Conservation (phyloP, 169 alveolate species). For the Theileria equi region DNA sequence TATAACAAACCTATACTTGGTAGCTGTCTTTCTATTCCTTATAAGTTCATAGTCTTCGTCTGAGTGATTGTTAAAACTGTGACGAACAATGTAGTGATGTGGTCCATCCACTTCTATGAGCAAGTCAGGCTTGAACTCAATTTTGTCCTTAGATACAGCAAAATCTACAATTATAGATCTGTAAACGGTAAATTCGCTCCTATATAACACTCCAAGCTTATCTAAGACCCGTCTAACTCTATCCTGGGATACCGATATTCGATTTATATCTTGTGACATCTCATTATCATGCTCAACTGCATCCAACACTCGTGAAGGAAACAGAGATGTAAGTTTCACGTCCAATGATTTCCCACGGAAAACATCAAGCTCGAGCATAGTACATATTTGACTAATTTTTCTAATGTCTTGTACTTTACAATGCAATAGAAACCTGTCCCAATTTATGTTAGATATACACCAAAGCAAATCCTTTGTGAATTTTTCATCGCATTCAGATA, state of each 20-base stretch:
- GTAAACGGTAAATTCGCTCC: slow-evolving; percentile 35
- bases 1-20: not conserved
- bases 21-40: not conserved
- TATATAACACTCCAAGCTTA: slow-evolving; percentile 5
- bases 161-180: slow-evolving; percentile 48
- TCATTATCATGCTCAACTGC: slow-evolving; percentile 10
- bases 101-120: slow-evolving; percentile 65
- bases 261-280: too few relatives aligned
- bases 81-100: slow-evolving; percentile 43
- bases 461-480: too few relatives aligned
- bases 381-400: too few relatives aligned
- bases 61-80: not conserved
- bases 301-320: slow-evolving; percentile 15
- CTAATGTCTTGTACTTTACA: slow-evolving; percentile 26
- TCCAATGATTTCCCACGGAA: too few relatives aligned
- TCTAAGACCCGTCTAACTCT: slow-evolving; percentile 36
- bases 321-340: too few relatives aligned
- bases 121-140: slow-evolving; percentile 24
- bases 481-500: not conserved
- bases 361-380: too few relatives aligned
- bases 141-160: not conserved
- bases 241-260: slow-evolving; percentile 46
- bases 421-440: slow-evolving; percentile 11
- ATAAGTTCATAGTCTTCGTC: not conserved
- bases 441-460: slow-evolving; percentile 21